phyloP scores from a whole-genome alignment of 2,329 filamentous ascomycete genomes.

The Penicillium sp. region DNA sequence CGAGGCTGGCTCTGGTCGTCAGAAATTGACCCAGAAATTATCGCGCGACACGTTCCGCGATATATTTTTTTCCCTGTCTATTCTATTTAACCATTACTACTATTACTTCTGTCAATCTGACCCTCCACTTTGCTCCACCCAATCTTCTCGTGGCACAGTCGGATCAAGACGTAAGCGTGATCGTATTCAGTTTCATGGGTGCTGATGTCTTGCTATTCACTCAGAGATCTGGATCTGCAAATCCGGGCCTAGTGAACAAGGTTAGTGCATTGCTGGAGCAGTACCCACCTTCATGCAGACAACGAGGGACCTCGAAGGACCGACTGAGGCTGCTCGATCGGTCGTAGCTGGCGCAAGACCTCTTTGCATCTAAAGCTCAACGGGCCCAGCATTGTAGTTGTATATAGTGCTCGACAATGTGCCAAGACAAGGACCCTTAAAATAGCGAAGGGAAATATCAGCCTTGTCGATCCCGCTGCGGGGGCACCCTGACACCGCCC shows the following conservation, averaged over 20 bases:
- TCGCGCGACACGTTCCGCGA: conserved; percentile 6
- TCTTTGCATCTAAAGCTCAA: too few relatives aligned
- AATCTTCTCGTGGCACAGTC: neutral
- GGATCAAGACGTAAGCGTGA: neutral
- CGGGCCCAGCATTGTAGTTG: neutral
- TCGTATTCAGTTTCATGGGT: neutral
- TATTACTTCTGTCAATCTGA: conserved; percentile 11
- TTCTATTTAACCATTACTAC: conserved; percentile 16
- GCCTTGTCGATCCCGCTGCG: conserved; percentile 23
- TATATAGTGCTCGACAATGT: neutral
- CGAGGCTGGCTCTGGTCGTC: conserved; percentile 18
- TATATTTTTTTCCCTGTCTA: conserved; percentile 20
- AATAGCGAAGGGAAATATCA: conserved; percentile 3
- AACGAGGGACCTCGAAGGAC: neutral
- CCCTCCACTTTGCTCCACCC: conserved; percentile 10
- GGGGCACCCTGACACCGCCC: conserved; percentile 23
- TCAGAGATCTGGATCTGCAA: neutral
- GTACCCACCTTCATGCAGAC: conserved; percentile 5
- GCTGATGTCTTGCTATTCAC: neutral
- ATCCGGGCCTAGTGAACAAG: neutral
- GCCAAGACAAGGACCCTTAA: conserved; percentile 5
- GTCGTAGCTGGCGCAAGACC: neutral
- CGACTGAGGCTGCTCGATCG: neutral
- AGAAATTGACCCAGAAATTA: conserved; percentile 10
- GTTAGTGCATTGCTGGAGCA: neutral